These are phyloP conservation scores for Trichosporon faecale DNA, from an alignment of 1,284 basidiomycete species.

Conservation along the genomic window DNA sequence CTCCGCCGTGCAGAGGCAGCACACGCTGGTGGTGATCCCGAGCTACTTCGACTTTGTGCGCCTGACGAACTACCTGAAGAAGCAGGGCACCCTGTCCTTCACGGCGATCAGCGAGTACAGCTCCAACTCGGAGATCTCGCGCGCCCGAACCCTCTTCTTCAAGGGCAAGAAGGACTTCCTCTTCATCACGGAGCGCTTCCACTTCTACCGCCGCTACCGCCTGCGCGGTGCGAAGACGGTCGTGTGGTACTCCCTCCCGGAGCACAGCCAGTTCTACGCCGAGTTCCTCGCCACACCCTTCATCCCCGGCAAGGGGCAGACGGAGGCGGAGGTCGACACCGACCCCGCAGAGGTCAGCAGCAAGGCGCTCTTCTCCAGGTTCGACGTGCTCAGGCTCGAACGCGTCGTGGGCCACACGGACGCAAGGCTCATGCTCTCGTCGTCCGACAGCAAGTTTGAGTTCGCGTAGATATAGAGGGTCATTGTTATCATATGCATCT, in stretches of 20 bases:
- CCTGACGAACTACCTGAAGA: constrained; percentile 79
- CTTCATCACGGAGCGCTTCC: constrained; percentile 91
- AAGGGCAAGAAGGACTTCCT: constrained; percentile 80
- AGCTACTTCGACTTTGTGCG: constrained; percentile 97
- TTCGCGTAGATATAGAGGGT: constrained; percentile 37
- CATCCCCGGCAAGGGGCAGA: constrained; percentile 56
- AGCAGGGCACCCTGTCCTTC: constrained; percentile 66
- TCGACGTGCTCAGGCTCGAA: constrained; percentile 82
- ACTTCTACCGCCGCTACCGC: constrained; percentile 93
- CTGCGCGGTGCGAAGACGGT: constrained; percentile 86
- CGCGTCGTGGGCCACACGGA: constrained; percentile 62
- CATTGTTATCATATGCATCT: neutral
- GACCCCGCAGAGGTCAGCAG: constrained; percentile 75
- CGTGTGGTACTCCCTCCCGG: constrained; percentile 87
- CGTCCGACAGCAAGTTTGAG: constrained; percentile 47
- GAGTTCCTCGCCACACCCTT: constrained; percentile 86
- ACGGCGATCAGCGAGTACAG: constrained; percentile 93
- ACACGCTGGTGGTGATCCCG: constrained; percentile 85
- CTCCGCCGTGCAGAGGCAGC: constrained; percentile 84
- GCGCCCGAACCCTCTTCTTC: constrained; percentile 91
- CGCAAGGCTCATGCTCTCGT: constrained; percentile 50
- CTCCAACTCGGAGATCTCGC: constrained; percentile 84
- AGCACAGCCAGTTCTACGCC: constrained; percentile 85
- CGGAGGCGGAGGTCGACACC: constrained; percentile 33
- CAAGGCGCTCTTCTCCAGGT: constrained; percentile 75